phyloP scores from a whole-genome alignment of 73 alveolate genomes.

The Uronychia binucleata region DNA sequence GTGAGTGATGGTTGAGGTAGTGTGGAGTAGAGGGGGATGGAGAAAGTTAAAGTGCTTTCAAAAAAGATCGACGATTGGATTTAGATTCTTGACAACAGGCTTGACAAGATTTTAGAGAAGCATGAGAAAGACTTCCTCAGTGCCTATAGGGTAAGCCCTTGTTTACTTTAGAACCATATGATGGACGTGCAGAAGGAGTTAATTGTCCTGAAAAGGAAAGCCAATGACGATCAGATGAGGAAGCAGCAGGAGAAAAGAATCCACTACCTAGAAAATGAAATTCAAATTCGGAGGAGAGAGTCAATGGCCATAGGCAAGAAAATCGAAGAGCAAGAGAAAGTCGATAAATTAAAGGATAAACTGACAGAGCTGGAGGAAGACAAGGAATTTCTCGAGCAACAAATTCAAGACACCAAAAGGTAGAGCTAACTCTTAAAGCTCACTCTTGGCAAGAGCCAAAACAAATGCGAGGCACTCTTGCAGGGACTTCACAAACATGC shows the following conservation, averaged over 20 bases:
- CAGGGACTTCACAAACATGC: not conserved
- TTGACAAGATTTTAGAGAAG: not conserved
- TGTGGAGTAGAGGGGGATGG: too few species aligned
- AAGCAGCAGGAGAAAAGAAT: not conserved
- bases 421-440: not conserved
- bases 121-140: not conserved
- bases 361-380: not conserved
- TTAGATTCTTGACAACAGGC: not conserved
- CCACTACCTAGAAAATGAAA: not conserved
- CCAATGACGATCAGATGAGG: not conserved
- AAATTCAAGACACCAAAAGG: not conserved
- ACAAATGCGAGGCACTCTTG: not conserved
- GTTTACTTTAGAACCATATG: not conserved
- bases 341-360: not conserved
- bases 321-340: not conserved
- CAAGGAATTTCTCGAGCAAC: not conserved
- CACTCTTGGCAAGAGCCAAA: not conserved
- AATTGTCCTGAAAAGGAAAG: not conserved
- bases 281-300: not conserved
- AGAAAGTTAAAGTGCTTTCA: not conserved
- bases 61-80: not conserved
- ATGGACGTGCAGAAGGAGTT: not conserved
- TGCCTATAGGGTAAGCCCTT: not conserved
- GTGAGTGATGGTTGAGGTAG: too few species aligned
- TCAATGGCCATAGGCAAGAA: not conserved